A percentile compares a stretch with the other conserved stretches of the same genome.
Conservation (phyloP, 2,329 filamentous ascomycete species). For the Dothistroma septosporum region DNA sequence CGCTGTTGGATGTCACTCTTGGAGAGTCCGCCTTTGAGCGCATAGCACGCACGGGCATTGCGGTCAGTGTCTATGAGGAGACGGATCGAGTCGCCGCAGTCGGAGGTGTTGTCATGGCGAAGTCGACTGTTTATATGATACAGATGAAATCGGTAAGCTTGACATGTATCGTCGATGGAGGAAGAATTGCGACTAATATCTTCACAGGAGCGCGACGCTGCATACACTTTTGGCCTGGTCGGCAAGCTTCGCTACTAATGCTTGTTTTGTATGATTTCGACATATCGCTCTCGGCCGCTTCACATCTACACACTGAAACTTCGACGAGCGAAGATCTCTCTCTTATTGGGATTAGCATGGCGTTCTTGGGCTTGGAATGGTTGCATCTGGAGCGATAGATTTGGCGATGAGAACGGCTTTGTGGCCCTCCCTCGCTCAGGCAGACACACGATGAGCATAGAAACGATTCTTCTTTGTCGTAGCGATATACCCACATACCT, state of each 20-base stretch:
- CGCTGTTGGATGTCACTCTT: conserved; percentile 77
- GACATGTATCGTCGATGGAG: not conserved
- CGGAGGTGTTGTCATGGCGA: conserved; percentile 54
- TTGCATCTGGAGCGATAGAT: not conserved
- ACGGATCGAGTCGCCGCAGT: conserved; percentile 48
- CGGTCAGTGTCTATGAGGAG: conserved; percentile 79
- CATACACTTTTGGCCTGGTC: conserved; percentile 47
- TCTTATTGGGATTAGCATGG: conserved; percentile 1
- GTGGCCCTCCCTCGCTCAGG: not conserved
- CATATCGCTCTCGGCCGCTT: not conserved
- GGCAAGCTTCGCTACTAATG: conserved; percentile 48
- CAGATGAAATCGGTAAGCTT: conserved; percentile 39
- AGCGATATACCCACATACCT: not conserved
- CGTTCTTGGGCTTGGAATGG: not conserved
- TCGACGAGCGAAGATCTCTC: not conserved
- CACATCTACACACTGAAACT: not conserved
- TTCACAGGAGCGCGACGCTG: conserved; percentile 45
- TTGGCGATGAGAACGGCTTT: not conserved
- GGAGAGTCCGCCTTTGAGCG: conserved; percentile 80
- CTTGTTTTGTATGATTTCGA: conserved; percentile 1
- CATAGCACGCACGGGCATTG: conserved; percentile 79
- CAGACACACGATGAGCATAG: not conserved
- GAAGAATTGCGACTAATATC: not conserved
- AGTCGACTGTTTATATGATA: conserved; percentile 61
- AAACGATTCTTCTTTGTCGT: conserved; percentile 1